Evolutionary conservation across 352 stramenopile genomes (phyloP).

Genomic region (Phytophthora macrochlamydospora): DNA sequence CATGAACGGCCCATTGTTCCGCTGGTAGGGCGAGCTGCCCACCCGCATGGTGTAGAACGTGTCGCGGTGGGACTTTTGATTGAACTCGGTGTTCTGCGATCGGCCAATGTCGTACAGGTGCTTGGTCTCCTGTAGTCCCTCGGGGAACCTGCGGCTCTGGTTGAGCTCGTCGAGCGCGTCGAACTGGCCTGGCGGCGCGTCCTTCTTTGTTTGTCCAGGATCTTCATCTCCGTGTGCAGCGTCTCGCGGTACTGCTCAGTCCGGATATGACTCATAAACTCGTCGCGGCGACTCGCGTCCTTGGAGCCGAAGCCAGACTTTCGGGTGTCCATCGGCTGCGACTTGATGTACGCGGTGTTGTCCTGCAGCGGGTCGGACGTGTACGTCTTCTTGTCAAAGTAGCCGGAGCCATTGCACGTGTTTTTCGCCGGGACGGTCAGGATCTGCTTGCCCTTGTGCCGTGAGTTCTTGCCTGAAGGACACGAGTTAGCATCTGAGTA

Average conservation of each 20-base stretch:
- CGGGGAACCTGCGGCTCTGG: constrained; percentile 61
- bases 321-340: constrained; percentile 83
- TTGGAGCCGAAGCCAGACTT: constrained; percentile 92
- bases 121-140: constrained; percentile 76
- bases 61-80: constrained; percentile 83
- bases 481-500: neutral
- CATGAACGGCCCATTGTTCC: constrained; percentile 84
- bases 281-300: constrained; percentile 88
- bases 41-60: constrained; percentile 85
- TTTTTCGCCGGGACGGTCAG: constrained; percentile 73
- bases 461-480: constrained; percentile 58
- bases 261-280: constrained; percentile 91
- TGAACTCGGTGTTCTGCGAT: constrained; percentile 82
- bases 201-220: constrained; percentile 76
- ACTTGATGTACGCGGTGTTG: constrained; percentile 89
- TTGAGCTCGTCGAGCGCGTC: constrained; percentile 52
- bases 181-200: constrained; percentile 37
- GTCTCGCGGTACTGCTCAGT: constrained; percentile 91
- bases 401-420: constrained; percentile 81
- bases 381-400: constrained; percentile 89
- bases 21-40: constrained; percentile 77
- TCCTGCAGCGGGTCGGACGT: constrained; percentile 87
- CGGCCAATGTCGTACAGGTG: constrained; percentile 83
- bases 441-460: constrained; percentile 82
- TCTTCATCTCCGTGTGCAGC: constrained; percentile 84